Conservation (phyloP, 2,329 filamentous ascomycete species). For the Nothopassalora personata region DNA sequence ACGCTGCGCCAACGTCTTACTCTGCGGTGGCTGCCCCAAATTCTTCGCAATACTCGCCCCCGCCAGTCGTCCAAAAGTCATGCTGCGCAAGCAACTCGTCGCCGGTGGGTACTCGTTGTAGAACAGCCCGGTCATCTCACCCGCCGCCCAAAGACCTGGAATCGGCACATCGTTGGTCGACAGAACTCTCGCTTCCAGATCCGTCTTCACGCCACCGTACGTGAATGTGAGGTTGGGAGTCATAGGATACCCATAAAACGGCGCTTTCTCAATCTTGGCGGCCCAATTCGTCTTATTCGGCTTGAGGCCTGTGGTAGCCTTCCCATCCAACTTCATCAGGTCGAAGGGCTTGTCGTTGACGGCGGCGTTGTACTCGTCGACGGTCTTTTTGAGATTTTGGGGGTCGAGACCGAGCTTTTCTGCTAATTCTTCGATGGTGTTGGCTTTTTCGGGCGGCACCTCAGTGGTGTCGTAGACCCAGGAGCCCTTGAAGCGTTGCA, state of each 20-base stretch:
- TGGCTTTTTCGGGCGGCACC: slow-evolving; percentile 36
- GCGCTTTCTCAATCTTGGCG: slow-evolving; percentile 34
- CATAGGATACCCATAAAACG: slow-evolving; percentile 37
- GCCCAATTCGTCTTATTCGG: slow-evolving; percentile 41
- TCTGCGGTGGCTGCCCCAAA: background rate
- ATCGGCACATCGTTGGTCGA: slow-evolving; percentile 38
- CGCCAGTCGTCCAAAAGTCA: slow-evolving; percentile 33
- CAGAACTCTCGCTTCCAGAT: slow-evolving; percentile 37
- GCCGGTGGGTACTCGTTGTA: slow-evolving; percentile 36
- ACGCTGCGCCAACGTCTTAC: background rate
- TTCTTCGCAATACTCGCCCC: slow-evolving; percentile 29
- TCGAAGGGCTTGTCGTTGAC: slow-evolving; percentile 39
- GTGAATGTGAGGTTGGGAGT: slow-evolving; percentile 29
- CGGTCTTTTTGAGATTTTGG: slow-evolving; percentile 35
- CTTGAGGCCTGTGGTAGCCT: slow-evolving; percentile 35
- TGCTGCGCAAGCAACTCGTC: slow-evolving; percentile 30
- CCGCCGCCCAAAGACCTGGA: slow-evolving; percentile 34
- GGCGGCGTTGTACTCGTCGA: slow-evolving; percentile 38
- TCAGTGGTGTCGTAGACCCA: slow-evolving; percentile 44
- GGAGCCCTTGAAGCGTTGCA: slow-evolving; percentile 39
- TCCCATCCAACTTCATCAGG: slow-evolving; percentile 40
- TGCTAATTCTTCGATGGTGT: slow-evolving; percentile 38
- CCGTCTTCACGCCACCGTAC: slow-evolving; percentile 39
- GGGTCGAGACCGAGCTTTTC: slow-evolving; percentile 36
- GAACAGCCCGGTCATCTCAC: slow-evolving; percentile 33